Conservation (phyloP, 139 green algal species). For the Coelastrella sp. region DNA sequence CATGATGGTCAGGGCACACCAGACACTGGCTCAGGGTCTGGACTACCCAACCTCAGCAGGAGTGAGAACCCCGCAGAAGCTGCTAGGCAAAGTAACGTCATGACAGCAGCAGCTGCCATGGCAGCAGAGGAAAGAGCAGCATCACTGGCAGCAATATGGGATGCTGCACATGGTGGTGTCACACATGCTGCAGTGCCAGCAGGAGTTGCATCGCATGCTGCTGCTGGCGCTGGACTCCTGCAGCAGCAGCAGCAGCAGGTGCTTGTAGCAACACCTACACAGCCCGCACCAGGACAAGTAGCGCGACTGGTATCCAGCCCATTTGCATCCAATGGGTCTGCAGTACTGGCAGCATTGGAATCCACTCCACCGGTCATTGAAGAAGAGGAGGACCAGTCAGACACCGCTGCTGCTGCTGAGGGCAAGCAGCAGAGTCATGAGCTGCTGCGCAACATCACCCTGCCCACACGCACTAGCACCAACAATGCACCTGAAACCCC, state of each 20-base stretch:
- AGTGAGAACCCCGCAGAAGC: background rate
- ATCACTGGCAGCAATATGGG: background rate
- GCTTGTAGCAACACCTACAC: background rate
- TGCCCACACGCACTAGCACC: background rate
- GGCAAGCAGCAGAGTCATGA: background rate
- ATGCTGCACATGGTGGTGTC: background rate
- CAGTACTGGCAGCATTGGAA: background rate
- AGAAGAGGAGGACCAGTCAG: background rate
- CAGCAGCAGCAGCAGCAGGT: background rate
- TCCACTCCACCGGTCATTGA: background rate
- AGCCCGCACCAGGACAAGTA: background rate
- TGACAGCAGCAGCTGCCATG: background rate
- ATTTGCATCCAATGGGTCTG: background rate
- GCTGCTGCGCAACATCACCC: background rate
- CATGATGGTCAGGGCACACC: background rate
- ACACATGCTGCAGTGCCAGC: background rate
- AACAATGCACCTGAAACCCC: background rate
- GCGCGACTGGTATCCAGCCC: background rate
- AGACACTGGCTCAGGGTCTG: background rate
- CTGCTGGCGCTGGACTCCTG: background rate
- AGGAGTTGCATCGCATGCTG: background rate
- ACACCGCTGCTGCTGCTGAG: background rate
- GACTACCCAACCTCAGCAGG: background rate
- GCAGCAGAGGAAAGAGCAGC: background rate
- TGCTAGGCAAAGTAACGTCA: background rate